These are phyloP conservation scores for Zygotorulaspora danielsina DNA, from an alignment of 805 yeast genomes.

Conservation along the genomic window DNA sequence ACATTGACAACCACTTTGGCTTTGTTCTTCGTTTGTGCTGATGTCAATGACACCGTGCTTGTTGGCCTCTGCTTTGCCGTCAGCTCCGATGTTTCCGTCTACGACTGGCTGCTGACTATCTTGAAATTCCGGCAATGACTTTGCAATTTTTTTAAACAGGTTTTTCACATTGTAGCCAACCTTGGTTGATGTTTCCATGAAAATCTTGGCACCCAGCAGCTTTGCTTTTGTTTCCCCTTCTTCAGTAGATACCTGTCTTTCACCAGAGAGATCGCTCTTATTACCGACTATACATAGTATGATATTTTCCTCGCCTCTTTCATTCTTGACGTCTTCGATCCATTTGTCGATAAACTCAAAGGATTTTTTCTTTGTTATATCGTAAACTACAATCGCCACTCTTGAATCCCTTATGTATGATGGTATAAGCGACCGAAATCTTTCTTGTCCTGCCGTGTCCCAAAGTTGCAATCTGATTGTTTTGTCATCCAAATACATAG, in stretches of 20 bases:
- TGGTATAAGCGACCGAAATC: conserved; percentile 92
- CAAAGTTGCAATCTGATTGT: conserved; percentile 92
- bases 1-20: conserved; percentile 41
- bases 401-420: conserved; percentile 93
- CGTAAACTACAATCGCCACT: conserved; percentile 96
- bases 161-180: conserved; percentile 91
- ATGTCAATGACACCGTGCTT: conserved; percentile 44
- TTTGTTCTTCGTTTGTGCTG: conserved; percentile 36
- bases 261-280: conserved; percentile 74
- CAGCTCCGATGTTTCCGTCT: conserved; percentile 32
- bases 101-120: conserved; percentile 33
- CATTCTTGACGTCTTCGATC: conserved; percentile 92
- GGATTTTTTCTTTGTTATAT: conserved; percentile 79
- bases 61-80: conserved; percentile 17
- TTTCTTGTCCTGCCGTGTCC: conserved; percentile 98
- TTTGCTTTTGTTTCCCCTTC: conserved; percentile 81
- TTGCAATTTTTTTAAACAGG: conserved; percentile 85
- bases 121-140: conserved; percentile 80
- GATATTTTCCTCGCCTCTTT: conserved; percentile 82
- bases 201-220: conserved; percentile 67
- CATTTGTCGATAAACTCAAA: conserved; percentile 83
- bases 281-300: conserved; percentile 89
- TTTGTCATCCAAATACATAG: conserved; percentile 93
- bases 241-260: conserved; percentile 74
- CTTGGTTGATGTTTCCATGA: conserved; percentile 91